Conservation (phyloP, 208 protist genomes). For the Entamoeba dispar region DNA sequence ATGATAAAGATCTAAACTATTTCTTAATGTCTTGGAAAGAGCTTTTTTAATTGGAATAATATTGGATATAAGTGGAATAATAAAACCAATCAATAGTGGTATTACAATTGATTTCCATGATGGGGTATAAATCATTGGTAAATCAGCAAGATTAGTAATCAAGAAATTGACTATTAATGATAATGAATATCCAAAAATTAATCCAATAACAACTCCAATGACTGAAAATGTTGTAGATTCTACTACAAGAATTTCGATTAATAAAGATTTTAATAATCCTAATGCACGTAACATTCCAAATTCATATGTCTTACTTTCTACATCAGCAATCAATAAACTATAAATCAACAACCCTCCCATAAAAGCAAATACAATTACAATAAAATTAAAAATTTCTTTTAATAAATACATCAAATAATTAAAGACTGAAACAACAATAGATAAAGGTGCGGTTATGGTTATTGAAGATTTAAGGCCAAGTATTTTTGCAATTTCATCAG, state of each 20-base stretch:
- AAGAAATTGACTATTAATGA: slow-evolving; percentile 47
- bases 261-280: slow-evolving; percentile 49
- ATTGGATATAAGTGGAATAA: slow-evolving; percentile 55
- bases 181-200: slow-evolving; percentile 40
- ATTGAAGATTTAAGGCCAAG: slow-evolving; percentile 26
- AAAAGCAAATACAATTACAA: slow-evolving; percentile 54
- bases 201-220: slow-evolving; percentile 53
- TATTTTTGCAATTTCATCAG: slow-evolving; percentile 25
- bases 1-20: slow-evolving; percentile 70
- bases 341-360: slow-evolving; percentile 62
- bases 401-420: slow-evolving; percentile 52
- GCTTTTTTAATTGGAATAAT: slow-evolving; percentile 49
- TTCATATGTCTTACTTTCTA: slow-evolving; percentile 76
- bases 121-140: background rate
- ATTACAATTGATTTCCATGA: slow-evolving; percentile 17
- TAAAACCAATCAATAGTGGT: slow-evolving; percentile 35
- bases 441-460: slow-evolving; percentile 37
- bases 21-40: slow-evolving; percentile 53
- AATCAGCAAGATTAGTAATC: slow-evolving; percentile 32
- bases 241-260: slow-evolving; percentile 51
- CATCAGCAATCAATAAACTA: slow-evolving; percentile 60
- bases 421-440: slow-evolving; percentile 35
- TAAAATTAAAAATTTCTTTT: slow-evolving; percentile 53
- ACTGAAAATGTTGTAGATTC: slow-evolving; percentile 58
- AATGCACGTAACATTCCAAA: slow-evolving; percentile 73